Percentiles rank a stretch among this genome's conserved stretches.
These are phyloP conservation scores for Cicer arietinum DNA, from an alignment of 306 rosid genomes.

Conservation along the genomic window DNA sequence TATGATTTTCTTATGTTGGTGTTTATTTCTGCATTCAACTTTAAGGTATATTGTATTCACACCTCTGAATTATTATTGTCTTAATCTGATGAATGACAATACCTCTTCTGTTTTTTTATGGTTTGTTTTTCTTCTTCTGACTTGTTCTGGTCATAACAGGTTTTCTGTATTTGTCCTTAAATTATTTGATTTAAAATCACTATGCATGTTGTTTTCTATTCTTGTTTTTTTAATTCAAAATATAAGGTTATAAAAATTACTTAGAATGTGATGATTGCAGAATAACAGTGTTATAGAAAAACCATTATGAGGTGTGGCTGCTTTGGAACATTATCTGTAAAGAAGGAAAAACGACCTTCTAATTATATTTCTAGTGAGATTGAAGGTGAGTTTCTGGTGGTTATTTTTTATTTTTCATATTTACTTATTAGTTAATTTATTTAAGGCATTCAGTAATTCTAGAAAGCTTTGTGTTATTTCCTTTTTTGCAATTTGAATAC, in stretches of 20 bases:
- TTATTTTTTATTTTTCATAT: conserved; percentile 14
- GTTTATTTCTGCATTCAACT: not conserved
- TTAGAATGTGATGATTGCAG: conserved; percentile 3
- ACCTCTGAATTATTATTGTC: not conserved
- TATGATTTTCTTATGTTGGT: not conserved
- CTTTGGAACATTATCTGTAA: not conserved
- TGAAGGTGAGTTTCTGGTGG: conserved; percentile 60
- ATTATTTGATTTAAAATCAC: not conserved
- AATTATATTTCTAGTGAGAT: conserved; percentile 43
- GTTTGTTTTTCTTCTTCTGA: not conserved
- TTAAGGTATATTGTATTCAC: not conserved
- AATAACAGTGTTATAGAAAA: not conserved
- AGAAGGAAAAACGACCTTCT: conserved; percentile 14
- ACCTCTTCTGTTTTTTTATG: not conserved
- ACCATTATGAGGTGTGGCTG: conserved; percentile 14
- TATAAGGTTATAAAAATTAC: not conserved
- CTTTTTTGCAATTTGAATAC: not conserved
- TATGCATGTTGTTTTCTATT: not conserved
- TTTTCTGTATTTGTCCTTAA: not conserved
- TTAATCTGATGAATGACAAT: not conserved
- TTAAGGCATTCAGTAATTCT: conserved; percentile 17
- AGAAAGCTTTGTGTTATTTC: conserved; percentile 12
- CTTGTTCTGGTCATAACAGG: too few species aligned
- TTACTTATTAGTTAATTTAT: not conserved
- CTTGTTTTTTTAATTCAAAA: not conserved